phyloP scores from a whole-genome alignment of 768 basidiomycete species.

The Mycena amicta region DNA sequence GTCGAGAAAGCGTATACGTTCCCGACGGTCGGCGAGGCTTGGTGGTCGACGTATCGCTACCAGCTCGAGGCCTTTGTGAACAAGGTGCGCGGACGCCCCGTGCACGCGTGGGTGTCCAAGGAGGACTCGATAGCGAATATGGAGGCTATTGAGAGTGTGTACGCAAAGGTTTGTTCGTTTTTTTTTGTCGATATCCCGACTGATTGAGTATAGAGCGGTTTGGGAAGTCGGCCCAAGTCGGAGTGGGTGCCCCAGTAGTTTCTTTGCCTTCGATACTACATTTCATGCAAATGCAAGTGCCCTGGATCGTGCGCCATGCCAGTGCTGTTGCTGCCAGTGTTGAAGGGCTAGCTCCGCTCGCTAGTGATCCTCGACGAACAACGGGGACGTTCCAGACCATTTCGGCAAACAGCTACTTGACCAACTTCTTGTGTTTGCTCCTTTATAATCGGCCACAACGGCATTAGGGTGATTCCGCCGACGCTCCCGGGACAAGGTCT shows the following conservation, averaged over 20 bases:
- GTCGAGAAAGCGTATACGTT: constrained; percentile 50
- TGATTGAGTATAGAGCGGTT: constrained; percentile 28
- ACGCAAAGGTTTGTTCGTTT: constrained; percentile 44
- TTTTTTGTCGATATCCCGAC: background rate
- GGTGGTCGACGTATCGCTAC: constrained; percentile 61
- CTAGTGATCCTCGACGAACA: too few relatives aligned
- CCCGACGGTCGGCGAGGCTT: constrained; percentile 51
- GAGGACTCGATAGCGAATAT: constrained; percentile 61
- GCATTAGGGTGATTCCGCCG: too few relatives aligned
- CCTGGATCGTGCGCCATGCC: too few relatives aligned
- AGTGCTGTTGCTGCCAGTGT: too few relatives aligned
- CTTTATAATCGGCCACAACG: too few relatives aligned
- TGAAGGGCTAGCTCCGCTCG: too few relatives aligned
- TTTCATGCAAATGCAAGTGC: too few relatives aligned
- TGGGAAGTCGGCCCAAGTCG: constrained; percentile 38
- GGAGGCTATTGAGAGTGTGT: constrained; percentile 60
- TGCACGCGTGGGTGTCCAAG: constrained; percentile 54
- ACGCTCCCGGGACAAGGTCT: too few relatives aligned
- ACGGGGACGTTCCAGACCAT: too few relatives aligned
- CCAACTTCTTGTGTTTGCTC: too few relatives aligned
- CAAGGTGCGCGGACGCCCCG: constrained; percentile 51
- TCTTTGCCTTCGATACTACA: too few relatives aligned
- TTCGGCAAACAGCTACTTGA: too few relatives aligned
- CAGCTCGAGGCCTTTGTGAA: constrained; percentile 71
- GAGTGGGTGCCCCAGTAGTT: constrained; percentile 18